Base-by-base conservation (phyloP, 805 yeast genomes). In the Teunomyces cretensis region DNA sequence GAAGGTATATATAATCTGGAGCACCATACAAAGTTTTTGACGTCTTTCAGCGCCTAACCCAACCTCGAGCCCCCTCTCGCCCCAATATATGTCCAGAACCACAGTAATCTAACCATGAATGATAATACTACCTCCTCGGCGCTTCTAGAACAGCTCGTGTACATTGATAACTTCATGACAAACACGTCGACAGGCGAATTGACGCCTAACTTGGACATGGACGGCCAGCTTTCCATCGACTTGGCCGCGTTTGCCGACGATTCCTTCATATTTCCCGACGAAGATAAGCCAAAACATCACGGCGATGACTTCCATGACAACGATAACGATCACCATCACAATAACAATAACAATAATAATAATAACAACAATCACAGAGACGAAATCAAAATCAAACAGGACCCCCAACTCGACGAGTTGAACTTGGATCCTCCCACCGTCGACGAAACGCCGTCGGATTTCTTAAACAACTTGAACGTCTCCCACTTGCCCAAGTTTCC, bases 161-260 rank as follows among this genome's bases (percentile, higher is more conserved):
- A 85, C 54, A 87, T 86, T 30, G 95, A 86, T 59, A 84, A 84
- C 49, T 84, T 86, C 57, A 78, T 86, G 72, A 17, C 27, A 9
- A 22, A 17, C 33, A 8, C 22, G n/a, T 35, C 50, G 13, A 26
- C 36, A 19, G 59, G 58, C 24, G 65, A 55, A 52, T 64, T 58
- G 69, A 68, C 67, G 45, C 76, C 71, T 41, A 70, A 66, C 62
- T 53, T 57, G 55, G 74, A 67, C 45, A 57, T 64, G 16, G 74
- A 70, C 46, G 72, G 70, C 7, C 75, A 68, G 50, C 57, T 72
- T 9, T 65, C 71, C 24, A 58, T 72, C 13, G 94, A 86, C 57
- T 72, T 86, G 50, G 86, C 88, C 13, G 91, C 90, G 1, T 86
- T 86, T 74, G 92, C 91, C 0, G 91, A 86, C 55, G 91, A 85